Evolutionary conservation across 495 filamentous ascomycete genomes (phyloP).

Genomic region (Schizothecium vesticola): DNA sequence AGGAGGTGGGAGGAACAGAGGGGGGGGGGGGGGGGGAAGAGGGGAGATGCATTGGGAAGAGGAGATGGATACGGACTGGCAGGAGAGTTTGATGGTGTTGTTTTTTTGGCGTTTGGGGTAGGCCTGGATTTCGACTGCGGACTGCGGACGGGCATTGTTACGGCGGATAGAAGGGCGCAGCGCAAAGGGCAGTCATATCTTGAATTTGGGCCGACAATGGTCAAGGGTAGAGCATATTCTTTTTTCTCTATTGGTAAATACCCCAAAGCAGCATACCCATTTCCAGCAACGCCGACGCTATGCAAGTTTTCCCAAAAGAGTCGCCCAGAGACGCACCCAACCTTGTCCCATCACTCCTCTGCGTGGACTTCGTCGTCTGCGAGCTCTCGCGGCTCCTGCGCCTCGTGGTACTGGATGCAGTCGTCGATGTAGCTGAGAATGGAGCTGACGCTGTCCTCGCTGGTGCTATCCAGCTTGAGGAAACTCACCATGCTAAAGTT

Average conservation of each 20-base stretch:
- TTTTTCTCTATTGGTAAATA: conserved; percentile 5
- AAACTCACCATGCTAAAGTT: conserved; percentile 98
- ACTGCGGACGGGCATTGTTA: neutral
- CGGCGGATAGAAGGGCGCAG: conserved; percentile 1
- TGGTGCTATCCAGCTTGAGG: conserved; percentile 78
- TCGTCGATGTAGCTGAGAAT: conserved; percentile 98
- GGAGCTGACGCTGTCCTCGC: conserved; percentile 86
- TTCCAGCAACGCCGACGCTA: conserved; percentile 48
- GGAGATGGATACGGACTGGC: neutral
- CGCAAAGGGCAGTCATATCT: neutral
- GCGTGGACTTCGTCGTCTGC: conserved; percentile 68
- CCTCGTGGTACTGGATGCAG: conserved; percentile 91
- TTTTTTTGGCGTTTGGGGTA: neutral
- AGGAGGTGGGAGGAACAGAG: neutral
- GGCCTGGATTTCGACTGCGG: neutral
- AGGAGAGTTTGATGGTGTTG: neutral
- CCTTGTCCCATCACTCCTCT: conserved; percentile 36
- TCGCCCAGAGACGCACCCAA: neutral
- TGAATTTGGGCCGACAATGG: neutral
- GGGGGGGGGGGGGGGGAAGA: neutral
- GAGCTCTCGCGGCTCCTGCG: conserved; percentile 87
- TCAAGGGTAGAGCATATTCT: neutral
- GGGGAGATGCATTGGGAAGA: neutral
- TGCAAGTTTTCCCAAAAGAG: conserved; percentile 24
- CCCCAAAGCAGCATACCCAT: neutral